Evolutionary conservation across 2,329 filamentous ascomycete species (phyloP), one percentile per base, ranked within the genome.

Genomic region (Colletotrichum camelliae): DNA sequence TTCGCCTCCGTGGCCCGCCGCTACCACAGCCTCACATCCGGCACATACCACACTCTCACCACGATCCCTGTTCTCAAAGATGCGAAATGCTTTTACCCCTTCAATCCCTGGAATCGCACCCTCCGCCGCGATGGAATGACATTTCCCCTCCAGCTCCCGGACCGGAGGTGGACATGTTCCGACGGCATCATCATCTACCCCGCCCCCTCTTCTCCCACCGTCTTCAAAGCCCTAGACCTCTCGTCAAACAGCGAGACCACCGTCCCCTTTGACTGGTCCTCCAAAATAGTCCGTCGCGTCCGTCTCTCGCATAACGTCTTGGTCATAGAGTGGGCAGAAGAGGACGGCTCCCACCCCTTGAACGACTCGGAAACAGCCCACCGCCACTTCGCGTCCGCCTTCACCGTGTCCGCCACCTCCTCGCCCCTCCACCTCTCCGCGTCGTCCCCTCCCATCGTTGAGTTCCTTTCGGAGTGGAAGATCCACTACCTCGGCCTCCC

Each of bases 241-340:
- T 85, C 85, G 27, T 87, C 85, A 2, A 83, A 87, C 12, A 78
- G 79, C 5, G 82, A 85, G n/a, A 82, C 84, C 33, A 80, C 81
- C 4, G 84, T 93, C 18, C 89, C 91, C 2, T 92, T 93, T 77
- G 83, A 89, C 43, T 83, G 85, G 7, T 75, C 80, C 1, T 85
- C 84, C 9, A 91, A 88, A 77, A 85, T 89, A 39, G 83, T 93
- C 31, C 86, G 91, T 15, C 87, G 91, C 15, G 81, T 92, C 5
- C 87, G 91, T 16, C 83, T 93, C 5, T 86, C 88, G 37, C 83
- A 88, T 39, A 84, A 85, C 3, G 84, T 92, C n/a, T 83, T 94
- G n/a, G 79, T 93, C 21, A 83, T 93, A n/a, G 91, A 93, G 80
- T 93, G 91, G 91, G 91, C 90, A 66, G 89, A 92, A 79, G 81